Evolutionary conservation across 805 yeast genomes (phyloP).

Genomic region (Myxozyma sirexii): DNA sequence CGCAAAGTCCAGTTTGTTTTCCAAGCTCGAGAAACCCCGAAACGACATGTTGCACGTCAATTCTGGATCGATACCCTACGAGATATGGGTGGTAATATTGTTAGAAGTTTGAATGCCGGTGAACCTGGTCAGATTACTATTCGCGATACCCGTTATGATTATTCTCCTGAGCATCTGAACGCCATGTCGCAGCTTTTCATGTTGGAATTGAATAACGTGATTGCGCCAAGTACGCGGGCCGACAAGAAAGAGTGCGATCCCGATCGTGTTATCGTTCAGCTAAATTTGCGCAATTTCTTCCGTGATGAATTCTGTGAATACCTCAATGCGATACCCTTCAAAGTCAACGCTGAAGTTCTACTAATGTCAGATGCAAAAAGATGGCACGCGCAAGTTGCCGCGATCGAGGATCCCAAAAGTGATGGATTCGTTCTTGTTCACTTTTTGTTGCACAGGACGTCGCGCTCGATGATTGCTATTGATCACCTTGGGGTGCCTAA

Average conservation of each 20-base stretch:
- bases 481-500: background rate
- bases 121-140: background rate
- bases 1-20: background rate
- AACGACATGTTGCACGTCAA: background rate
- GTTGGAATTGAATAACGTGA: background rate
- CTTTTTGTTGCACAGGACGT: background rate
- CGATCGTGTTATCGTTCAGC: background rate
- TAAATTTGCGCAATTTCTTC: background rate
- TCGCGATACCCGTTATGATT: background rate
- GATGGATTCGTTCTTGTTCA: slow-evolving; percentile 2
- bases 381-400: background rate
- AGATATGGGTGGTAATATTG: background rate
- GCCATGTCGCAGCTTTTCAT: background rate
- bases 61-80: background rate
- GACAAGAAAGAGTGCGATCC: background rate
- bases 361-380: background rate
- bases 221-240: background rate
- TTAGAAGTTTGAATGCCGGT: background rate
- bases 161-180: background rate
- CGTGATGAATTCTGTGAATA: background rate
- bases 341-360: background rate
- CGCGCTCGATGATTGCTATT: background rate
- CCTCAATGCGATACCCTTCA: background rate
- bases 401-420: background rate
- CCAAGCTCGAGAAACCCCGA: background rate